These are phyloP conservation scores for Micromonas commoda DNA, from an alignment of 139 green algal genomes.

Conservation along the genomic window DNA sequence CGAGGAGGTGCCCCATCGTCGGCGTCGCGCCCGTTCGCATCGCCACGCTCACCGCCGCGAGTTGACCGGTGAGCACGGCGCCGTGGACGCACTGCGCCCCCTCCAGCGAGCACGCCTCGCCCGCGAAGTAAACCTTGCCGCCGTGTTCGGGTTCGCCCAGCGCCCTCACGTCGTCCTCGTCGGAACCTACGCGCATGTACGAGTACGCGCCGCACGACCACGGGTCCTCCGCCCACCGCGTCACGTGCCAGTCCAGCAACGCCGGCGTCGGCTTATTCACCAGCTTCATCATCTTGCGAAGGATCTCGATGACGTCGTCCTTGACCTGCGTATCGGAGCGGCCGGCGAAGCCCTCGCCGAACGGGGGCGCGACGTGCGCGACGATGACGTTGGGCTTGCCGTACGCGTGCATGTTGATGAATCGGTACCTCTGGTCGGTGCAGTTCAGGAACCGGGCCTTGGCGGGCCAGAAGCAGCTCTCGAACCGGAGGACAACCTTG, in stretches of 20 bases:
- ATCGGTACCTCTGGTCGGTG: conserved; percentile 3
- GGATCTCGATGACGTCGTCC: background rate
- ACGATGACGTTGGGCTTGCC: conserved; percentile 7
- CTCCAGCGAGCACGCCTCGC: conserved; percentile 73
- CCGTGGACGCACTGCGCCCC: conserved; percentile 82
- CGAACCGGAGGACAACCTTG: conserved; percentile 12
- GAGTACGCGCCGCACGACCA: conserved; percentile 63
- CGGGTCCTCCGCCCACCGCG: conserved; percentile 49
- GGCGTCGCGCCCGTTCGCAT: too few relatives aligned
- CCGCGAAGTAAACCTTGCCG: conserved; percentile 65
- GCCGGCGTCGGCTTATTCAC: background rate
- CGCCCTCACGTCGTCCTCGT: conserved; percentile 54
- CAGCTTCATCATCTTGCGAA: conserved; percentile 5
- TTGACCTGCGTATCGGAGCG: conserved; percentile 9
- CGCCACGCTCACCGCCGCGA: conserved; percentile 56
- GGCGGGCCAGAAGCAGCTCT: background rate
- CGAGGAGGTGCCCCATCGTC: too few relatives aligned
- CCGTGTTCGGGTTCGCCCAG: conserved; percentile 41
- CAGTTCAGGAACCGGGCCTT: background rate
- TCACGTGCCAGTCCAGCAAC: background rate
- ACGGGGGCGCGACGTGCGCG: conserved; percentile 20
- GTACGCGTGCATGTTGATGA: conserved; percentile 8
- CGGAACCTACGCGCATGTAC: conserved; percentile 59
- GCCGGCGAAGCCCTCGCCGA: background rate
- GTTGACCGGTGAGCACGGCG: conserved; percentile 65